Evolutionary conservation across 164 flowering plant species (phyloP).

Genomic region (Malania oleifera): DNA sequence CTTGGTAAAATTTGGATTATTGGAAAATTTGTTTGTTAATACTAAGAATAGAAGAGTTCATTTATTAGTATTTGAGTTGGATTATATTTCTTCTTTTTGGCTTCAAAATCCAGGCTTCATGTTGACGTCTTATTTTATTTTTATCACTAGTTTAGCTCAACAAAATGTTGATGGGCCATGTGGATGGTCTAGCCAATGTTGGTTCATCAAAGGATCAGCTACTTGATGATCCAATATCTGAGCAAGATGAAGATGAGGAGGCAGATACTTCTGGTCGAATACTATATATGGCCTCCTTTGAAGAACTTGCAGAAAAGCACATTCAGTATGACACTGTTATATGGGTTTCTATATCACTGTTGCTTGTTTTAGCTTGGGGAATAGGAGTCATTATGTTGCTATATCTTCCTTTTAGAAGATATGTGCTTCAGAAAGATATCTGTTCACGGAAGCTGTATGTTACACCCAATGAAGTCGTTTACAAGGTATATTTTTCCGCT

Average conservation of each 20-base stretch:
- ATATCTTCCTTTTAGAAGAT: constrained; percentile 63
- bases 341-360: constrained; percentile 65
- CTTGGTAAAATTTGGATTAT: too few species aligned
- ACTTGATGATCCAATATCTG: constrained; percentile 42
- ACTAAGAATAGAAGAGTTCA: too few species aligned
- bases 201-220: constrained; percentile 36
- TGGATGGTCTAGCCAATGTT: constrained; percentile 35
- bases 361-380: constrained; percentile 83
- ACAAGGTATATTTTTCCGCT: constrained; percentile 44
- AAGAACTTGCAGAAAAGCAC: constrained; percentile 43
- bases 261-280: constrained; percentile 33
- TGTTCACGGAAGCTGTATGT: constrained; percentile 64
- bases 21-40: too few species aligned
- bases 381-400: constrained; percentile 67
- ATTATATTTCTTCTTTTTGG: too few species aligned
- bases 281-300: constrained; percentile 62
- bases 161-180: constrained; percentile 54
- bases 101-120: too few species aligned
- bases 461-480: constrained; percentile 59
- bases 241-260: constrained; percentile 39
- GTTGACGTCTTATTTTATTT: too few species aligned
- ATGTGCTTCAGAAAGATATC: constrained; percentile 56
- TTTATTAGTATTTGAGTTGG: too few species aligned
- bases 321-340: constrained; percentile 60
- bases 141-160: constrained; percentile 17